These are phyloP conservation scores for Penicillium sp. DNA, from an alignment of 2,329 filamentous ascomycete genomes.

Conservation along the genomic window DNA sequence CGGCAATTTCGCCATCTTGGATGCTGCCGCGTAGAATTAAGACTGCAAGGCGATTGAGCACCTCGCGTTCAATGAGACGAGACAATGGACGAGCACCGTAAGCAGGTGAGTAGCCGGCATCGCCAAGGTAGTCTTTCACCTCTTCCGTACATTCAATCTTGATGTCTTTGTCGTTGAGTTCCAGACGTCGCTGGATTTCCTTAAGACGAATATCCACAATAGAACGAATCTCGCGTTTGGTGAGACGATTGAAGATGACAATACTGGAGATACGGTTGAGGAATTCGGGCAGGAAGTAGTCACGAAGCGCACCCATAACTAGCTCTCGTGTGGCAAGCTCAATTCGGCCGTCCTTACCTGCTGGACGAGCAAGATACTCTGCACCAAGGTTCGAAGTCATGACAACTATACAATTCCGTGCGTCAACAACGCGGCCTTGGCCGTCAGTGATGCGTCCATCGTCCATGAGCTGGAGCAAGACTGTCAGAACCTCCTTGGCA, in stretches of 20 bases:
- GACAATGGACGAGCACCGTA: slow-evolving; percentile 89
- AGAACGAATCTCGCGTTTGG: slow-evolving; percentile 80
- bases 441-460: slow-evolving; percentile 98
- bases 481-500: slow-evolving; percentile 93
- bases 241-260: slow-evolving; percentile 98
- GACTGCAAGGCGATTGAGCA: slow-evolving; percentile 88
- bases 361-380: slow-evolving; percentile 81
- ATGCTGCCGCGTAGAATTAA: slow-evolving; percentile 83
- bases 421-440: slow-evolving; percentile 90
- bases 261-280: slow-evolving; percentile 94
- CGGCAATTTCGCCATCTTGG: slow-evolving; percentile 77
- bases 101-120: slow-evolving; percentile 86
- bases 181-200: slow-evolving; percentile 91
- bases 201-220: slow-evolving; percentile 86
- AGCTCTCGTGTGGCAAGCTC: slow-evolving; percentile 81
- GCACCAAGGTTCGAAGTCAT: slow-evolving; percentile 98
- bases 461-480: slow-evolving; percentile 98
- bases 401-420: slow-evolving; percentile 97
- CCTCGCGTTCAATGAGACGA: slow-evolving; percentile 92
- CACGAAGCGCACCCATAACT: slow-evolving; percentile 84
- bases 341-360: slow-evolving; percentile 74
- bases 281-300: slow-evolving; percentile 98
- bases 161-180: slow-evolving; percentile 79
- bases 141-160: slow-evolving; percentile 75
- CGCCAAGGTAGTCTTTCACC: slow-evolving; percentile 89